Base-by-base conservation (phyloP, 2,329 filamentous ascomycete species). In the Conoideocrella luteorostrata region DNA sequence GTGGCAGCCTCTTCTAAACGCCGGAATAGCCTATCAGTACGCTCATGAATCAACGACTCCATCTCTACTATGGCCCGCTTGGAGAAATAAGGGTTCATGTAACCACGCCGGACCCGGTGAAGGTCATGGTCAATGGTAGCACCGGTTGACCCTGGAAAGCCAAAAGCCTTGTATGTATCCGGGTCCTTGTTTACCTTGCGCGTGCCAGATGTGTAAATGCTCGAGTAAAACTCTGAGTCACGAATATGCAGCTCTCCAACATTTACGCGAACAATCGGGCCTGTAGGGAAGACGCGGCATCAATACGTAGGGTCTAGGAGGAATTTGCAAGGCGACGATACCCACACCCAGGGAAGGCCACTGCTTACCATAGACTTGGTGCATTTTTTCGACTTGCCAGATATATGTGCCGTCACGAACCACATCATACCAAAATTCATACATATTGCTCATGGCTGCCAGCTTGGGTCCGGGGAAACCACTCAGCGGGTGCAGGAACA, bases 251-350 rank as follows among this genome's bases (percentile, higher is more conserved):
- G 36, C 45, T 65, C 63, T 22, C 56, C 44, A 1, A 62, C 57
- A 26, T 56, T 62, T 46, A 64, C 57, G 7, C 60, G 52, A 29
- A 64, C 48, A n/a, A 65, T 59, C 1, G 61, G 58, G 3, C 63
- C 54, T 57, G 10, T 35, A 7, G 15, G n/a, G n/a, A n/a, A n/a
- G n/a, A n/a, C n/a, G n/a, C n/a, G n/a, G n/a, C n/a, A n/a, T n/a
- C n/a, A n/a, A n/a, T n/a, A n/a, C n/a, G n/a, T n/a, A n/a, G n/a
- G n/a, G n/a, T n/a, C n/a, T n/a, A n/a, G n/a, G n/a, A n/a, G n/a
- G n/a, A n/a, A n/a, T n/a, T n/a, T n/a, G n/a, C n/a, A n/a, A n/a
- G n/a, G n/a, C n/a, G n/a, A n/a, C n/a, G n/a, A n/a, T n/a, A n/a
- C n/a, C n/a, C n/a, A n/a, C n/a, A n/a, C n/a, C n/a, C 18, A 34